A percentile compares a stretch with the other conserved stretches of the same genome.
Conservation (phyloP, 192 early-diverging fungal species). For the Umbelopsis isabellina region DNA sequence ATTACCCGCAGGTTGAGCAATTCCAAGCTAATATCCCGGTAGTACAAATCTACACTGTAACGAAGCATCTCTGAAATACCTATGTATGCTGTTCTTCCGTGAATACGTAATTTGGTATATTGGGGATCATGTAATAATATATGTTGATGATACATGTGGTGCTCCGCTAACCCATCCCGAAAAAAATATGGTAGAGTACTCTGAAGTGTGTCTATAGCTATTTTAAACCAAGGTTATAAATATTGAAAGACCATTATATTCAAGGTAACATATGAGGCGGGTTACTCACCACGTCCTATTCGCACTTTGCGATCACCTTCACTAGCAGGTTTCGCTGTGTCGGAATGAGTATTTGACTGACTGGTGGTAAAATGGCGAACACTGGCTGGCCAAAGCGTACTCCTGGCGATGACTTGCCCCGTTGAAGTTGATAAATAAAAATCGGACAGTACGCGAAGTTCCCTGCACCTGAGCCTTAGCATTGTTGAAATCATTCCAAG, state of each 20-base stretch:
- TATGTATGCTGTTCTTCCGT: constrained; percentile 53
- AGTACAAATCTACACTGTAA: constrained; percentile 60
- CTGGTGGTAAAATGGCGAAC: too few relatives aligned
- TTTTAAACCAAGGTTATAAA: neutral
- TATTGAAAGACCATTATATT: neutral
- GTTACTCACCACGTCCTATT: too few relatives aligned
- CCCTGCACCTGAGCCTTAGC: too few relatives aligned
- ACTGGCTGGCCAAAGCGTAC: too few relatives aligned
- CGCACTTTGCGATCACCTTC: too few relatives aligned
- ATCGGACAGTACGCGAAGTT: too few relatives aligned
- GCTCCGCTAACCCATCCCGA: constrained; percentile 45
- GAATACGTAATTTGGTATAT: constrained; percentile 52
- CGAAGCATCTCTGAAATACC: constrained; percentile 52
- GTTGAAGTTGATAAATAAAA: too few relatives aligned
- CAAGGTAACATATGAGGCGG: too few relatives aligned
- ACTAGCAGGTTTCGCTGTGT: too few relatives aligned
- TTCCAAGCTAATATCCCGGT: constrained; percentile 51
- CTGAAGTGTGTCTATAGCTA: constrained; percentile 55
- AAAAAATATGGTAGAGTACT: constrained; percentile 57
- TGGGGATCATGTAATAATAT: constrained; percentile 57
- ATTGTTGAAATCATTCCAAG: too few relatives aligned
- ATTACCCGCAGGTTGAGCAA: constrained; percentile 48
- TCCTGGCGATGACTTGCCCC: too few relatives aligned
- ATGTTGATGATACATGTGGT: constrained; percentile 51
- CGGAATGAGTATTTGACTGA: too few relatives aligned